These are phyloP conservation scores for Hyphopichia fennica DNA, from an alignment of 1,139 yeast genomes.

Conservation along the genomic window DNA sequence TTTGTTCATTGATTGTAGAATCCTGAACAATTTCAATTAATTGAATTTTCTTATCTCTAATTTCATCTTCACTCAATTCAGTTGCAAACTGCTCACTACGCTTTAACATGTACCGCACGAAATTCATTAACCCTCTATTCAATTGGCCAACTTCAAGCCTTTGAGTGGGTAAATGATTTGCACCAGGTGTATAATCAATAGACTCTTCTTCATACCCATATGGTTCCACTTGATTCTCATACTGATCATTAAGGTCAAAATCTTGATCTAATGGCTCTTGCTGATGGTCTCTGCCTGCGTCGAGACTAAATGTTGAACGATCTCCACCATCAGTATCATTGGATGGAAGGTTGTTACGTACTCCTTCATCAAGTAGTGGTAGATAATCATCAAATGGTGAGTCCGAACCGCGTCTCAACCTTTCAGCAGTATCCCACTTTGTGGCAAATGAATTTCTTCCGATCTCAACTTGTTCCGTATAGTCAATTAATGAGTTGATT, in stretches of 20 bases:
- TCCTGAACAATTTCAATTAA: slow-evolving; percentile 5
- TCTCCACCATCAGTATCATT: neutral
- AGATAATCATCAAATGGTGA: neutral
- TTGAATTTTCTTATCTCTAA: slow-evolving; percentile 4
- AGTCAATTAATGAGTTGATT: slow-evolving; percentile 9
- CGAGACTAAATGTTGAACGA: neutral
- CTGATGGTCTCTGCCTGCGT: no score
- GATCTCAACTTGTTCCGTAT: slow-evolving; percentile 12
- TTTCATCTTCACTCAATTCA: slow-evolving; percentile 4
- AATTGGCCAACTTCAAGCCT: slow-evolving; percentile 5
- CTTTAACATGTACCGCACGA: slow-evolving; percentile 11
- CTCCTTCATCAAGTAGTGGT: neutral
- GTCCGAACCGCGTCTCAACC: neutral
- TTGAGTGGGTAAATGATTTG: slow-evolving; percentile 9
- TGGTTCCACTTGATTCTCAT: neutral
- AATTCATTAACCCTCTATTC: slow-evolving; percentile 11
- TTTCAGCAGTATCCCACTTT: neutral
- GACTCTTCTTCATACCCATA: slow-evolving; percentile 8
- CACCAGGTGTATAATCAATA: slow-evolving; percentile 10
- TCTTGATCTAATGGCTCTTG: no score
- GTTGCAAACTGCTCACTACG: slow-evolving; percentile 10
- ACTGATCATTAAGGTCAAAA: no score
- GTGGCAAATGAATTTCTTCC: slow-evolving; percentile 13
- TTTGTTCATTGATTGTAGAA: no score
- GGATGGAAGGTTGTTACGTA: no score